phyloP scores from a whole-genome alignment of 2,329 filamentous ascomycete species.

The Ceratocystis lukuohia region DNA sequence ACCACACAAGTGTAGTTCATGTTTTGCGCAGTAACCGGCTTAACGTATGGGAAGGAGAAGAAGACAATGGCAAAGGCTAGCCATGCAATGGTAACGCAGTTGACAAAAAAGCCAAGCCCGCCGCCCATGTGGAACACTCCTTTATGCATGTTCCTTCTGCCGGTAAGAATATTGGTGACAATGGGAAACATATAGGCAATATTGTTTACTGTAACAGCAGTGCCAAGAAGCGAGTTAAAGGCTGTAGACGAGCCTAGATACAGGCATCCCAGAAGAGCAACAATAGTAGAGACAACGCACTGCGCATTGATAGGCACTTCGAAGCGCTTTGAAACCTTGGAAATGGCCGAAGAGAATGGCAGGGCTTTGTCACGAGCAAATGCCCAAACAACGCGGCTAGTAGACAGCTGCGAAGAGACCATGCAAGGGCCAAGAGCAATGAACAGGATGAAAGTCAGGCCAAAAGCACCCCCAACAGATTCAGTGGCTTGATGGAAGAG shows the following conservation, averaged over 20 bases:
- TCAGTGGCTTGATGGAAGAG: conserved; percentile 32
- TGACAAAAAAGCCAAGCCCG: conserved; percentile 26
- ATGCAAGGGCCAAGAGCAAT: conserved; percentile 32
- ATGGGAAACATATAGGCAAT: conserved; percentile 35
- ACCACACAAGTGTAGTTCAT: conserved; percentile 36
- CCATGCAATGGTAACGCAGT: conserved; percentile 29
- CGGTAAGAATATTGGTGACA: conserved; percentile 31
- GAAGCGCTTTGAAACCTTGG: conserved; percentile 27
- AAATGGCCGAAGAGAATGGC: conserved; percentile 29
- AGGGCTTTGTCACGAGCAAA: conserved; percentile 34
- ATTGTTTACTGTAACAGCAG: conserved; percentile 32
- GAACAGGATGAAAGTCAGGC: conserved; percentile 31
- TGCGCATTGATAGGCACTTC: conserved; percentile 31
- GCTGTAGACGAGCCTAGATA: conserved; percentile 33
- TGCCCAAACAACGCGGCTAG: conserved; percentile 30
- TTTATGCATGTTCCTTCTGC: conserved; percentile 29
- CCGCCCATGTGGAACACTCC: conserved; percentile 30
- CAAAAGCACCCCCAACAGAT: conserved; percentile 31
- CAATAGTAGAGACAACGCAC: conserved; percentile 26
- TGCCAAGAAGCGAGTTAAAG: conserved; percentile 32
- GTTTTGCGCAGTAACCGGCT: conserved; percentile 29
- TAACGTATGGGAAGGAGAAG: conserved; percentile 33
- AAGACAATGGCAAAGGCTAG: conserved; percentile 32
- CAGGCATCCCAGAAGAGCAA: conserved; percentile 30
- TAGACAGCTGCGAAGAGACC: conserved; percentile 28